Evolutionary conservation across 495 filamentous ascomycete genomes (phyloP).

Genomic region (Parmelia sp.): DNA sequence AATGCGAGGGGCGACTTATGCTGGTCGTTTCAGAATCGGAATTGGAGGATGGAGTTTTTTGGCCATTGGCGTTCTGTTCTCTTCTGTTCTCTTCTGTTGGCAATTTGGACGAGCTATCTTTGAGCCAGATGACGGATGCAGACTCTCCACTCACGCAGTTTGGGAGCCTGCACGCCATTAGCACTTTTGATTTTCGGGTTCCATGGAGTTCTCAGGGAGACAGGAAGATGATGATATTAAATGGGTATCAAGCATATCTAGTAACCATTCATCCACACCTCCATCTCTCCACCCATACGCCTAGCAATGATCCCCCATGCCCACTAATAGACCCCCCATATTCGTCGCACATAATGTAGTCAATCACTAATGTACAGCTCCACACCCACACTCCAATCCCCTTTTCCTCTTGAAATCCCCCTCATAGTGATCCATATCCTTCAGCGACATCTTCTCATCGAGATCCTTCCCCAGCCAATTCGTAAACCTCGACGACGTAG

Average conservation of each 20-base stretch:
- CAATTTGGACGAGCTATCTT: no score
- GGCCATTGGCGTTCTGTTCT: no score
- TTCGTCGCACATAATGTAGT: neutral
- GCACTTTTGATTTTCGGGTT: no score
- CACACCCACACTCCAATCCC: constrained; percentile 37
- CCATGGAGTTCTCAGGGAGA: no score
- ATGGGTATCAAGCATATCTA: constrained; percentile 8
- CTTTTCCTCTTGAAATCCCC: constrained; percentile 41
- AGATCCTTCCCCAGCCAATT: constrained; percentile 43
- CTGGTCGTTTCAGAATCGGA: no score
- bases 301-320: neutral
- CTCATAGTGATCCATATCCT: constrained; percentile 44
- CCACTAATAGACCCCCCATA: neutral
- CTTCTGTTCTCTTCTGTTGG: no score
- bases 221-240: neutral
- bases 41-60: no score
- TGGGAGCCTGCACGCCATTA: no score
- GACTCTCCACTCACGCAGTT: no score
- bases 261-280: no score
- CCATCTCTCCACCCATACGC: neutral
- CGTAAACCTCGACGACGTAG: constrained; percentile 26
- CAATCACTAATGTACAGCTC: constrained; percentile 42
- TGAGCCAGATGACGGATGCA: no score
- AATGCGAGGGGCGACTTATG: no score
- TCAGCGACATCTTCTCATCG: constrained; percentile 33